Evolutionary conservation across 2,329 filamentous ascomycete species (phyloP).

Genomic region (Ceratocystis albifundus): DNA sequence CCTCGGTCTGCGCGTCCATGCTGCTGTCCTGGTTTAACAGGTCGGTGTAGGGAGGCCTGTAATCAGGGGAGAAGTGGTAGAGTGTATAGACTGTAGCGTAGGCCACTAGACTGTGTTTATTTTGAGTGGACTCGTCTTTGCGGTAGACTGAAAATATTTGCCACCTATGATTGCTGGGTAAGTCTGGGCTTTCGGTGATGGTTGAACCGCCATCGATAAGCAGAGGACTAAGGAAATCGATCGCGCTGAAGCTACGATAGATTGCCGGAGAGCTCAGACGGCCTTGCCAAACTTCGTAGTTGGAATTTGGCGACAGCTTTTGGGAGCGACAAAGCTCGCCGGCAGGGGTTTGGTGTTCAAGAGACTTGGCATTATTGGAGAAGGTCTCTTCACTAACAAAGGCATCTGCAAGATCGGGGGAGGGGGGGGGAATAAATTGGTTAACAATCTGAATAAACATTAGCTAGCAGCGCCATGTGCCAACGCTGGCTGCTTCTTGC

Average conservation of each 20-base stretch:
- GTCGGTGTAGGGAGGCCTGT: slow-evolving; percentile 28
- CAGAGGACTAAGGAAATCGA: slow-evolving; percentile 72
- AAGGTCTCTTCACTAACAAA: slow-evolving; percentile 50
- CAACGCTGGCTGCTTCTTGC: background rate
- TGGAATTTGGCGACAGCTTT: background rate
- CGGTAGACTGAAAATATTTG: slow-evolving; percentile 55
- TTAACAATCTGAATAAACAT: slow-evolving; percentile 35
- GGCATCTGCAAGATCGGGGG: slow-evolving; percentile 40
- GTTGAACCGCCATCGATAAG: slow-evolving; percentile 89
- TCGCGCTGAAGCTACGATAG: slow-evolving; percentile 60
- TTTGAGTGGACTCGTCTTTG: slow-evolving; percentile 26
- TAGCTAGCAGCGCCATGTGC: slow-evolving; percentile 35
- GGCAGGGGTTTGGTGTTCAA: slow-evolving; percentile 8
- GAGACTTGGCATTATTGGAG: slow-evolving; percentile 35
- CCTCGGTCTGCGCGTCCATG: slow-evolving; percentile 23
- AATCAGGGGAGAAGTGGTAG: slow-evolving; percentile 49
- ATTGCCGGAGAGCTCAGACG: slow-evolving; percentile 59
- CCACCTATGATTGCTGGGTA: slow-evolving; percentile 62
- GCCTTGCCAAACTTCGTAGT: slow-evolving; percentile 77
- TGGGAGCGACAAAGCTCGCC: slow-evolving; percentile 16
- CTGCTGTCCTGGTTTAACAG: too few species aligned
- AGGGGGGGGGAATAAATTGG: too few species aligned
- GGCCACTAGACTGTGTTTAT: slow-evolving; percentile 67
- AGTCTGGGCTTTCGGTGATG: slow-evolving; percentile 47
- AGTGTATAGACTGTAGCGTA: slow-evolving; percentile 87